Percentiles rank a stretch among this genome's conserved stretches.
Conservation (phyloP, 805 yeast genomes). For the Geotrichum ghanense region DNA sequence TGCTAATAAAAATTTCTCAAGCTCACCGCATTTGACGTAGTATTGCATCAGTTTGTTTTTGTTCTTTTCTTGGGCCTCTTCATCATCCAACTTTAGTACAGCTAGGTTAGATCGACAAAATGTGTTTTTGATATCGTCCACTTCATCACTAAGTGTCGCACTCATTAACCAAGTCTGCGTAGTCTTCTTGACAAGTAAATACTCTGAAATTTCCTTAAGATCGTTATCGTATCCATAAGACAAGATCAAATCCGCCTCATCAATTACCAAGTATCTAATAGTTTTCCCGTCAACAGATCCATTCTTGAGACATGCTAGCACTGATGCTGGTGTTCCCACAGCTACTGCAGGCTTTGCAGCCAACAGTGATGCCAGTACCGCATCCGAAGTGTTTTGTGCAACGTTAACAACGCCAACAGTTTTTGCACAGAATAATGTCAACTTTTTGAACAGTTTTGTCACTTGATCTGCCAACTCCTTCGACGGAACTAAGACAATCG, state of each 20-base stretch:
- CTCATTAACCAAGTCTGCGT: slow-evolving; percentile 86
- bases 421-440: slow-evolving; percentile 61
- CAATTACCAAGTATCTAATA: slow-evolving; percentile 69
- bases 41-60: slow-evolving; percentile 61
- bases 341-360: slow-evolving; percentile 69
- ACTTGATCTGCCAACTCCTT: slow-evolving; percentile 88
- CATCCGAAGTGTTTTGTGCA: slow-evolving; percentile 52
- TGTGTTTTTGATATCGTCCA: slow-evolving; percentile 58
- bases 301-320: slow-evolving; percentile 37
- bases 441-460: slow-evolving; percentile 50
- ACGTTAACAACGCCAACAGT: slow-evolving; percentile 55
- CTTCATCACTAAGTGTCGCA: slow-evolving; percentile 86
- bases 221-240: slow-evolving; percentile 90
- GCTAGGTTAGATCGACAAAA: slow-evolving; percentile 77
- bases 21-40: slow-evolving; percentile 75
- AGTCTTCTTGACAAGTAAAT: slow-evolving; percentile 44
- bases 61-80: slow-evolving; percentile 33
- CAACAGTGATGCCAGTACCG: slow-evolving; percentile 60
- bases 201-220: slow-evolving; percentile 49
- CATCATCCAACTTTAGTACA: slow-evolving; percentile 66
- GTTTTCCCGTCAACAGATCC: slow-evolving; percentile 39
- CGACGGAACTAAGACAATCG: slow-evolving; percentile 78
- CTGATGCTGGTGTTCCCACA: slow-evolving; percentile 78
- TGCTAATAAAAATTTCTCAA: slow-evolving; percentile 82
- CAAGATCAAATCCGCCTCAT: slow-evolving; percentile 86